Conservation (phyloP, 371 early-diverging fungal genomes). For the Mortierella sp. region DNA sequence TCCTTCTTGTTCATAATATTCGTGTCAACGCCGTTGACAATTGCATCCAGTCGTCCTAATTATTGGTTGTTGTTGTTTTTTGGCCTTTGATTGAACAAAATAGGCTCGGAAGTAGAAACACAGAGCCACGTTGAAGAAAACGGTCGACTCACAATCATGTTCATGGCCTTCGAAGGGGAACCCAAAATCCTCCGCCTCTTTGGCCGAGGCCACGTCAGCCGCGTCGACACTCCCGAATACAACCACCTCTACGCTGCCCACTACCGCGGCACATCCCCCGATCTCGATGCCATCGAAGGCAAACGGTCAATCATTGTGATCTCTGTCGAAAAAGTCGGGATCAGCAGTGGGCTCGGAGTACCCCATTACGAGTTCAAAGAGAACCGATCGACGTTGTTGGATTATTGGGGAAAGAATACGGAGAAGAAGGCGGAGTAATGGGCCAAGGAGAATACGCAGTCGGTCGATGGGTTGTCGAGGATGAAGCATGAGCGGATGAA, state of each 20-base stretch:
- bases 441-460: slow-evolving; percentile 26
- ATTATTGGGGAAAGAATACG: slow-evolving; percentile 41
- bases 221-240: slow-evolving; percentile 55
- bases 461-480: slow-evolving; percentile 44
- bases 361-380: slow-evolving; percentile 63
- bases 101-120: slow-evolving; percentile 63
- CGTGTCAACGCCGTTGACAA: neutral
- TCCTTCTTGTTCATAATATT: neutral
- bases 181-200: slow-evolving; percentile 65
- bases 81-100: neutral
- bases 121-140: slow-evolving; percentile 65
- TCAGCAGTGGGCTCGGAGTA: slow-evolving; percentile 66
- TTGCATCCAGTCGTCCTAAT: neutral
- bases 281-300: slow-evolving; percentile 35
- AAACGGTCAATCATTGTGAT: slow-evolving; percentile 62
- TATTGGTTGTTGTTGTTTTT: too few relatives aligned
- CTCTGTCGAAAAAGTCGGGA: slow-evolving; percentile 59
- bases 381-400: slow-evolving; percentile 57
- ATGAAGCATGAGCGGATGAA: slow-evolving; percentile 20
- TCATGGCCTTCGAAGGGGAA: slow-evolving; percentile 65
- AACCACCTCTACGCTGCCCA: slow-evolving; percentile 44
- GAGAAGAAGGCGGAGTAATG: slow-evolving; percentile 40
- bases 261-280: slow-evolving; percentile 29
- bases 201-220: slow-evolving; percentile 56
- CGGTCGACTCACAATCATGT: slow-evolving; percentile 65